Percentiles rank a stretch among this genome's conserved stretches.
Conservation (phyloP, 106 monocot genomes). For the Acanthochlamys bracteata region DNA sequence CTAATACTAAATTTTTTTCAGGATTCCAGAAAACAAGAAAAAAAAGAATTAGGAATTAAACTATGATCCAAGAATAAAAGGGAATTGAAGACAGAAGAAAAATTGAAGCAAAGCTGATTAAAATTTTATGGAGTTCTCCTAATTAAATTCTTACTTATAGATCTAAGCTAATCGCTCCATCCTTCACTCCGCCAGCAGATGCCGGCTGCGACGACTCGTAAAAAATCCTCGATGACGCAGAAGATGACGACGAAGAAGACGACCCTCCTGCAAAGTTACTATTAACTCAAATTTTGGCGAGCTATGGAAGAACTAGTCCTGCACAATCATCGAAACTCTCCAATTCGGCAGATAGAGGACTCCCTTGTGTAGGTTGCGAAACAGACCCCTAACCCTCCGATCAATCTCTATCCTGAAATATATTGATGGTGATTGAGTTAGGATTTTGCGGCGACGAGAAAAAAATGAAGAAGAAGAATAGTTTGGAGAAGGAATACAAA, state of each 20-base stretch:
- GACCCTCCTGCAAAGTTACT: background rate
- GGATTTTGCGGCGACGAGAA: no score
- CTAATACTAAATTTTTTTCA: no score
- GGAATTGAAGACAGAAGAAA: no score
- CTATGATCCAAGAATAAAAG: no score
- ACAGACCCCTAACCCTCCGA: conserved; percentile 10
- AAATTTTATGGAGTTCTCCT: background rate
- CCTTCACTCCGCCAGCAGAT: conserved; percentile 4
- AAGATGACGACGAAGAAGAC: conserved; percentile 4
- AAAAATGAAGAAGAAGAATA: no score
- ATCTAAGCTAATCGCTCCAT: conserved; percentile 29
- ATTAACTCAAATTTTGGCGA: background rate
- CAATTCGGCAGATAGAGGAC: conserved; percentile 12
- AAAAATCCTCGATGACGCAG: background rate
- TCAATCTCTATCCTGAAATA: background rate
- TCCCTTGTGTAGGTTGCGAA: conserved; percentile 22
- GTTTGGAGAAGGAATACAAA: no score
- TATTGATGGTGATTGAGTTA: background rate
- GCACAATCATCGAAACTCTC: conserved; percentile 8
- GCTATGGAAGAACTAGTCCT: background rate
- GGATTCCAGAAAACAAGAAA: no score
- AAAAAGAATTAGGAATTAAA: no score
- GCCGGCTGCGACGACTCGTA: background rate
- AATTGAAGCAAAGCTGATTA: background rate
- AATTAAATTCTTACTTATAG: conserved; percentile 7